Percentiles rank a stretch among this genome's conserved stretches.
phyloP scores from a whole-genome alignment of 257 asterid species.

The Solanum pennellii region DNA sequence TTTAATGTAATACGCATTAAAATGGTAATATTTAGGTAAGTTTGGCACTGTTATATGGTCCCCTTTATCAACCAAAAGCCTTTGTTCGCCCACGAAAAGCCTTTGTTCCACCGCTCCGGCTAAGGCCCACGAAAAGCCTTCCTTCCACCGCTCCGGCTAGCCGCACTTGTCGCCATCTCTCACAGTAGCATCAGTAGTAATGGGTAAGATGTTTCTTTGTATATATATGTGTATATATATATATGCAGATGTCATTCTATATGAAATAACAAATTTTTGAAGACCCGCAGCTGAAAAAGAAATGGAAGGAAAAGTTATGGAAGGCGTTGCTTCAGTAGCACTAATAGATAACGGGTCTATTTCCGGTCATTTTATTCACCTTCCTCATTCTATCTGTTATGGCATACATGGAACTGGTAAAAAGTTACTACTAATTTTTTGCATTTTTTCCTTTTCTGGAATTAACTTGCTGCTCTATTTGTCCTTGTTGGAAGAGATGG shows the following conservation, averaged over 20 bases:
- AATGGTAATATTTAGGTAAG: background rate
- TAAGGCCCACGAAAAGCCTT: background rate
- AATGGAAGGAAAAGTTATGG: slow-evolving; percentile 33
- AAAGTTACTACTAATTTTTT: background rate
- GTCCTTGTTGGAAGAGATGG: slow-evolving; percentile 39
- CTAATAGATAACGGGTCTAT: slow-evolving; percentile 74
- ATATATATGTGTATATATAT: background rate
- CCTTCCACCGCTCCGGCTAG: background rate
- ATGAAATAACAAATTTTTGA: background rate
- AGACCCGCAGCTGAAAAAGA: background rate
- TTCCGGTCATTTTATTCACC: slow-evolving; percentile 92
- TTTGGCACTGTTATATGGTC: background rate
- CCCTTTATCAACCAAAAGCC: background rate
- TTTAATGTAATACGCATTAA: background rate
- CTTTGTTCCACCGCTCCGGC: background rate
- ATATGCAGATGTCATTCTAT: background rate
- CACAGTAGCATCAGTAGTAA: background rate
- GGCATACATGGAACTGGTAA: slow-evolving; percentile 87
- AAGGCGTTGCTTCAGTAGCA: slow-evolving; percentile 91
- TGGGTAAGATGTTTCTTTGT: background rate
- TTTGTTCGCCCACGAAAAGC: background rate
- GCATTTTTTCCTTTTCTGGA: background rate
- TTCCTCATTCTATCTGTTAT: slow-evolving; percentile 72
- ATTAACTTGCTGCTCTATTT: background rate
- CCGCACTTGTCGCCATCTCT: background rate